Conservation (phyloP, 2,329 filamentous ascomycete species). For the Penicillium vulpinum region DNA sequence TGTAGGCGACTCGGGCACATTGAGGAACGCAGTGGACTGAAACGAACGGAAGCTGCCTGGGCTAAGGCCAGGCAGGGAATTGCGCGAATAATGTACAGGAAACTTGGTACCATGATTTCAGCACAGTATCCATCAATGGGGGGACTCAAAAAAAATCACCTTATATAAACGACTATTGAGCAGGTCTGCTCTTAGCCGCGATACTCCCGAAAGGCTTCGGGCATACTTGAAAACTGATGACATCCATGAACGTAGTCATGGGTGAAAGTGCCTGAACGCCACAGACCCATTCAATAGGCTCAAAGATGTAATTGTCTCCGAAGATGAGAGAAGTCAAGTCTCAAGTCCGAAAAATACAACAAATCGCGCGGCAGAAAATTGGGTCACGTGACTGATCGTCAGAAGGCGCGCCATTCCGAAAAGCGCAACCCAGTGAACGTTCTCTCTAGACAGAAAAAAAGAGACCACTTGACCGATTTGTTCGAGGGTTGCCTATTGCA, state of each 20-base stretch:
- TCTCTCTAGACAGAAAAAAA: constrained; percentile 2
- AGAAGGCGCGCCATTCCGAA: constrained; percentile 33
- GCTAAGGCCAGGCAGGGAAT: not conserved
- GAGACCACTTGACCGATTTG: constrained; percentile 1
- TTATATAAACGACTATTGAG: constrained; percentile 26
- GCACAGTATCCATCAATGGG: not conserved
- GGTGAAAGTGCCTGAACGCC: constrained; percentile 18
- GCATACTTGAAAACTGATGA: constrained; percentile 44
- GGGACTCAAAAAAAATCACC: constrained; percentile 8
- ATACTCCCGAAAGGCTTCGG: constrained; percentile 38
- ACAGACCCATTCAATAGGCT: constrained; percentile 13
- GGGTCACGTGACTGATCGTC: constrained; percentile 37
- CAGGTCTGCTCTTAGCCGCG: constrained; percentile 37
- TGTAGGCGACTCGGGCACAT: not conserved
- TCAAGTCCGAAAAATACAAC: constrained; percentile 7
- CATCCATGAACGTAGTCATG: constrained; percentile 44
- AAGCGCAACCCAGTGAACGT: constrained; percentile 24
- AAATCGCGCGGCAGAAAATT: constrained; percentile 29
- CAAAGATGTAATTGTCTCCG: not conserved
- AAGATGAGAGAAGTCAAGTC: constrained; percentile 2
- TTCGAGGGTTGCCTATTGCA: constrained; percentile 2
- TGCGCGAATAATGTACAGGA: not conserved
- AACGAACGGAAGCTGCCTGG: constrained; percentile 2
- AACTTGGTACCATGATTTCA: not conserved
- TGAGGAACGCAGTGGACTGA: not conserved